These are phyloP conservation scores for Trichocladium antarcticum DNA, from an alignment of 495 filamentous ascomycete species.

Conservation along the genomic window DNA sequence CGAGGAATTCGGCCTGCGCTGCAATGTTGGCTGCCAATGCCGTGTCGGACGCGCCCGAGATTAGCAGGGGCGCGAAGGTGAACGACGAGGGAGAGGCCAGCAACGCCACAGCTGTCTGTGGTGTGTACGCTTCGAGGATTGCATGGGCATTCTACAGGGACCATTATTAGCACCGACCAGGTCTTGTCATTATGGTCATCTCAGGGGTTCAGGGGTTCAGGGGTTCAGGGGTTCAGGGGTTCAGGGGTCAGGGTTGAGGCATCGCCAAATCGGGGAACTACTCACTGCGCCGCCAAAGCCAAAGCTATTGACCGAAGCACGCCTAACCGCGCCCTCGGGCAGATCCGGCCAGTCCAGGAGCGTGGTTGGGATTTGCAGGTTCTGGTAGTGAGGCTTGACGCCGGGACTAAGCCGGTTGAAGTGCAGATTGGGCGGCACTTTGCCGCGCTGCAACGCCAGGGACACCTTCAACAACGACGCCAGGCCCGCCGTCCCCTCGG, in stretches of 20 bases:
- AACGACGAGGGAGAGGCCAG: background rate
- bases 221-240: background rate
- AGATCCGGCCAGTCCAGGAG: background rate
- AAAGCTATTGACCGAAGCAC: conserved; percentile 9
- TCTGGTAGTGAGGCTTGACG: conserved; percentile 9
- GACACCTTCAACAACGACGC: conserved; percentile 43
- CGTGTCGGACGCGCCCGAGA: background rate
- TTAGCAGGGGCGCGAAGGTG: background rate
- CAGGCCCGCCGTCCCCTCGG: conserved; percentile 42
- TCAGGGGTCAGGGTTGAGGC: background rate
- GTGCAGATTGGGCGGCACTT: conserved; percentile 32
- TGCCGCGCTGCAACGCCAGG: conserved; percentile 36
- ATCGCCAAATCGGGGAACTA: background rate
- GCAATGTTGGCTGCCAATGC: background rate
- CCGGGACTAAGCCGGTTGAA: conserved; percentile 40
- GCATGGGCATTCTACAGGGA: background rate
- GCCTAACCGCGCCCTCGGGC: background rate
- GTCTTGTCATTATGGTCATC: background rate
- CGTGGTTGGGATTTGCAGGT: conserved; percentile 1
- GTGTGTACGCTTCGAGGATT: background rate
- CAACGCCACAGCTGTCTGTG: background rate
- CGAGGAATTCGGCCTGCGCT: background rate
- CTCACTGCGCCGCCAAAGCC: conserved; percentile 4
- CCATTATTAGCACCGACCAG: background rate
- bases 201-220: background rate